These are phyloP conservation scores for Eryngium alpinum DNA, from an alignment of 140 eudicot species.

Conservation along the genomic window DNA sequence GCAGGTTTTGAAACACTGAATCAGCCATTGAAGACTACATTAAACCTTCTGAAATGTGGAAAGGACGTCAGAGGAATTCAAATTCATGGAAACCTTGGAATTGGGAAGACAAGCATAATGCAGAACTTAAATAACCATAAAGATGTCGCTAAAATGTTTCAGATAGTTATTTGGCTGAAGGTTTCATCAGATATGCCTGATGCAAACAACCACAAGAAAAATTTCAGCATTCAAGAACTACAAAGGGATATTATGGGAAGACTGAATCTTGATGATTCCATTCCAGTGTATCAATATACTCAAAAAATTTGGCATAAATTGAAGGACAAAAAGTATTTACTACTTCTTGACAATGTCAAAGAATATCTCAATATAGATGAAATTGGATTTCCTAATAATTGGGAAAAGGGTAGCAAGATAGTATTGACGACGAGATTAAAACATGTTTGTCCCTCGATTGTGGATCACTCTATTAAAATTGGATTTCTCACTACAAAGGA, in stretches of 20 bases:
- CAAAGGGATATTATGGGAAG: slow-evolving; percentile 1
- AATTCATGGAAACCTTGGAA: slow-evolving; percentile 5
- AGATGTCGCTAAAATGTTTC: slow-evolving; percentile 8
- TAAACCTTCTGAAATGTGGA: not conserved
- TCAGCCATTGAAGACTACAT: not conserved
- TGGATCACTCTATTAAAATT: not conserved
- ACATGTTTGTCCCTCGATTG: not conserved
- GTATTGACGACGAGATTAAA: not conserved
- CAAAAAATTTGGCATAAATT: slow-evolving; percentile 2
- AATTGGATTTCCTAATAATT: not conserved
- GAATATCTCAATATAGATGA: not conserved
- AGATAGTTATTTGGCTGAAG: slow-evolving; percentile 3
- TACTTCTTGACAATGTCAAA: slow-evolving; percentile 1
- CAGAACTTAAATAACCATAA: slow-evolving; percentile 1
- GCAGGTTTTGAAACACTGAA: not conserved
- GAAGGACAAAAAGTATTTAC: slow-evolving; percentile 5
- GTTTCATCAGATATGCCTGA: not conserved
- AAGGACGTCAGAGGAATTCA: not conserved
- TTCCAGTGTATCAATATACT: not conserved
- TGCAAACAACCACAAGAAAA: not conserved
- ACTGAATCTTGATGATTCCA: not conserved
- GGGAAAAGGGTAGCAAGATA: slow-evolving; percentile 6
- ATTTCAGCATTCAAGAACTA: not conserved
- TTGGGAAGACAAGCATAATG: slow-evolving; percentile 1
- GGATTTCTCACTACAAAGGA: slow-evolving; percentile 5